phyloP scores from a whole-genome alignment of 1,284 basidiomycete species.

The Trichosporon ovoides region DNA sequence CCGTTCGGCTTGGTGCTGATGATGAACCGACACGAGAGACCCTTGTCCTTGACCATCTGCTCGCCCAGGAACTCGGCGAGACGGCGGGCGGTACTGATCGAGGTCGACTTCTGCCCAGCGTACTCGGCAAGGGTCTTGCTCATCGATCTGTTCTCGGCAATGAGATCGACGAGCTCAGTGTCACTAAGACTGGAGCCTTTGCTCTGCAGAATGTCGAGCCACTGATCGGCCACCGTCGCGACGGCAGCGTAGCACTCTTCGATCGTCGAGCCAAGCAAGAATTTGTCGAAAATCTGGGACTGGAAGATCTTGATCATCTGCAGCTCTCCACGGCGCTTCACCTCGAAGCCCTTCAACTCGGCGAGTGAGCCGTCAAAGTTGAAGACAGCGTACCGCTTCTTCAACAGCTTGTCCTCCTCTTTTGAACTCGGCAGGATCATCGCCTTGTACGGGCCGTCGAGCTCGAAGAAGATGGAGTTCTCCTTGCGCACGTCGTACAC shows the following conservation, averaged over 20 bases:
- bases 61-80: constrained; percentile 96
- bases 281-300: constrained; percentile 96
- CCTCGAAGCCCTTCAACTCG: constrained; percentile 97
- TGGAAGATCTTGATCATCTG: constrained; percentile 99
- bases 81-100: constrained; percentile 91
- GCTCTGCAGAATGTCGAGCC: constrained; percentile 92
- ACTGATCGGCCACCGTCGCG: constrained; percentile 89
- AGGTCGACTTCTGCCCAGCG: constrained; percentile 93
- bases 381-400: constrained; percentile 99
- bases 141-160: constrained; percentile 98
- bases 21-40: constrained; percentile 97
- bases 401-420: constrained; percentile 97
- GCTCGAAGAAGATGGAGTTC: constrained; percentile 99
- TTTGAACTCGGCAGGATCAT: constrained; percentile 99
- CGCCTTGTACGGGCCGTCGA: constrained; percentile 96
- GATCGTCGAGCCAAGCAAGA: constrained; percentile 84
- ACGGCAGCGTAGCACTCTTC: constrained; percentile 95
- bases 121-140: constrained; percentile 95
- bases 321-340: constrained; percentile 94
- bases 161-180: constrained; percentile 92
- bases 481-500: constrained; percentile 84
- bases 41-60: constrained; percentile 99
- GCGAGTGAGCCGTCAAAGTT: constrained; percentile 95
- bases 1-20: constrained; percentile 91
- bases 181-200: constrained; percentile 78